Conservation (phyloP, 169 alveolate species). For the Toxoplasma gondii region DNA sequence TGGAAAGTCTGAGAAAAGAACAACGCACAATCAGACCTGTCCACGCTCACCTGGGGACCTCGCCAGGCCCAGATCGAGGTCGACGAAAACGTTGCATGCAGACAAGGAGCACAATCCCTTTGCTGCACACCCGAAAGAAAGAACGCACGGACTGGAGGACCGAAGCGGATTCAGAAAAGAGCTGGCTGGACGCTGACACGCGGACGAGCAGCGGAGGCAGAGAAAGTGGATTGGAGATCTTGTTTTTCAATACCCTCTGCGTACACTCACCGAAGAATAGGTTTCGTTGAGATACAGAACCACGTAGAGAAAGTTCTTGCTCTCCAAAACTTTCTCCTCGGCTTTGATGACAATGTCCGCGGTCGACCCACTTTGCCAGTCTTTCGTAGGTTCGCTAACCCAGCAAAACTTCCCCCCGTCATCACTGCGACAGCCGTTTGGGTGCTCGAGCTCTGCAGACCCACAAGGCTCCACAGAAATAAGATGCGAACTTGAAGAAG, state of each 20-base stretch:
- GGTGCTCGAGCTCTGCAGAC: conserved; percentile 3
- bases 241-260: neutral
- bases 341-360: neutral
- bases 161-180: neutral
- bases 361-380: neutral
- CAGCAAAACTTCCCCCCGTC: conserved; percentile 25
- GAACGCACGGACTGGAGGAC: too few species aligned
- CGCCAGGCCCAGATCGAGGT: too few species aligned
- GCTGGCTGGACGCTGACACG: neutral
- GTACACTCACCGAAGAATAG: neutral
- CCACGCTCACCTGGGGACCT: neutral
- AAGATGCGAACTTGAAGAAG: neutral
- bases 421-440: neutral
- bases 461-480: neutral
- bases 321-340: neutral
- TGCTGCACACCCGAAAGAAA: too few species aligned
- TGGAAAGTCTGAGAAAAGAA: conserved; percentile 24
- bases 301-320: neutral
- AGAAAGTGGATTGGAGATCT: too few species aligned
- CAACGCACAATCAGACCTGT: neutral
- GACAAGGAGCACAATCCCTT: too few species aligned
- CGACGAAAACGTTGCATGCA: too few species aligned
- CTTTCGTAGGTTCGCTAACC: neutral
- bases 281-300: conserved; percentile 17
- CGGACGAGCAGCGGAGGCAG: neutral